phyloP scores from a whole-genome alignment of 345 rosid genomes.

The Populus simonii region DNA sequence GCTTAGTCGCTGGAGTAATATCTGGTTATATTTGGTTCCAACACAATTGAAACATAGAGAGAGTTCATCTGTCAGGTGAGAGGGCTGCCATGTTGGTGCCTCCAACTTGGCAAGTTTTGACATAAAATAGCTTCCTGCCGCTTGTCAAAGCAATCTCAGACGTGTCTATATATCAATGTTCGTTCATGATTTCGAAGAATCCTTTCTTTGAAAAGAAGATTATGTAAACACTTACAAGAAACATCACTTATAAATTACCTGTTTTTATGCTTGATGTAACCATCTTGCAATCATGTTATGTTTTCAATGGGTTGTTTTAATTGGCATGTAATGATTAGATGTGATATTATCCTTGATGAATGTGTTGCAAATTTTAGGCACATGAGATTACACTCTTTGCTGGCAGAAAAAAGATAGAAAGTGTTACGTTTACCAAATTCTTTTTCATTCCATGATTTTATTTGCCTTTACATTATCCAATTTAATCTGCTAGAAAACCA shows the following conservation, averaged over 20 bases:
- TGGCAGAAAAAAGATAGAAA: not conserved
- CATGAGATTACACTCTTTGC: not conserved
- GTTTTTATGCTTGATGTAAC: slow-evolving; percentile 2
- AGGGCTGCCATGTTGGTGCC: not conserved
- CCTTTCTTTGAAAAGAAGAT: no score
- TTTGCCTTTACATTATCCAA: not conserved
- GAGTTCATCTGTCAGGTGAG: slow-evolving; percentile 7
- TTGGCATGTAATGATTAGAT: not conserved
- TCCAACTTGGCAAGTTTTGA: slow-evolving; percentile 13
- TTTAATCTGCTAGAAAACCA: slow-evolving; percentile 32
- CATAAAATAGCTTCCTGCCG: not conserved
- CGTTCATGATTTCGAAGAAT: no score
- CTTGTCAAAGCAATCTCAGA: not conserved
- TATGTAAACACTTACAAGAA: no score
- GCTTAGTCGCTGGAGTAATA: not conserved
- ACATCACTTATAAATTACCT: not conserved
- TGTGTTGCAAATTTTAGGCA: slow-evolving; percentile 2
- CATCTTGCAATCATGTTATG: not conserved
- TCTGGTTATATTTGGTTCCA: not conserved
- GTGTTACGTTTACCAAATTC: not conserved
- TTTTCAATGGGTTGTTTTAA: not conserved
- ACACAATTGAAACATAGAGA: slow-evolving; percentile 1
- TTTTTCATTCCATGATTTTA: not conserved
- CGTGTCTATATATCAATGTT: no score
- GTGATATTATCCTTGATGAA: not conserved